Evolutionary conservation across 2,329 filamentous ascomycete species (phyloP).

Genomic region (Colletotrichum shisoi): DNA sequence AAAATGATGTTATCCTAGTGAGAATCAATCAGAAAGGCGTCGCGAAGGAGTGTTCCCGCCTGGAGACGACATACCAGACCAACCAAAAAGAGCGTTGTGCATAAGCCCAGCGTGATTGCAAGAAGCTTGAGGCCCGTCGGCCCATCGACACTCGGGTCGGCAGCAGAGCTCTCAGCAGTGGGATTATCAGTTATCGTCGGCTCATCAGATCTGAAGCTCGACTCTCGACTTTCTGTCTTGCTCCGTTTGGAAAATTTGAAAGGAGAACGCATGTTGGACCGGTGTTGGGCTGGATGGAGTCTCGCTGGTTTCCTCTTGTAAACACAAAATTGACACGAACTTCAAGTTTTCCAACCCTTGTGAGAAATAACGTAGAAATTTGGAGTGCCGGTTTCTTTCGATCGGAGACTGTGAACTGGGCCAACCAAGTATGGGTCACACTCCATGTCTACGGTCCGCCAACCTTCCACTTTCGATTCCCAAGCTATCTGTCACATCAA

Average conservation of each 20-base stretch:
- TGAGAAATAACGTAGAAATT: too few species aligned
- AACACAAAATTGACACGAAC: neutral
- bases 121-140: conserved; percentile 21
- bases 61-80: conserved; percentile 10
- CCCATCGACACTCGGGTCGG: neutral
- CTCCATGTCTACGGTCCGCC: too few species aligned
- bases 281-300: neutral
- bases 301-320: neutral
- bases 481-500: neutral
- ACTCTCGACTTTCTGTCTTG: neutral
- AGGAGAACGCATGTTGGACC: conserved; percentile 4
- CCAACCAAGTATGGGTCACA: neutral
- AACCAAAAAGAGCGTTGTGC: conserved; percentile 28
- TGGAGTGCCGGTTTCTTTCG: too few species aligned
- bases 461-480: neutral
- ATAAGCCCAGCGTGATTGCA: conserved; percentile 21
- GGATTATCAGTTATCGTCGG: neutral
- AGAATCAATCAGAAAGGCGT: neutral
- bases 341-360: neutral
- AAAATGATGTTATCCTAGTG: conserved; percentile 51
- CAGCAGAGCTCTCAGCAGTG: neutral
- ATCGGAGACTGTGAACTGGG: too few species aligned
- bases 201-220: conserved; percentile 14
- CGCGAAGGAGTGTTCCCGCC: too few species aligned
- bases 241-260: conserved; percentile 8